Conservation (phyloP, 805 yeast genomes). For the Wickerhamomyces kurtzmanii region DNA sequence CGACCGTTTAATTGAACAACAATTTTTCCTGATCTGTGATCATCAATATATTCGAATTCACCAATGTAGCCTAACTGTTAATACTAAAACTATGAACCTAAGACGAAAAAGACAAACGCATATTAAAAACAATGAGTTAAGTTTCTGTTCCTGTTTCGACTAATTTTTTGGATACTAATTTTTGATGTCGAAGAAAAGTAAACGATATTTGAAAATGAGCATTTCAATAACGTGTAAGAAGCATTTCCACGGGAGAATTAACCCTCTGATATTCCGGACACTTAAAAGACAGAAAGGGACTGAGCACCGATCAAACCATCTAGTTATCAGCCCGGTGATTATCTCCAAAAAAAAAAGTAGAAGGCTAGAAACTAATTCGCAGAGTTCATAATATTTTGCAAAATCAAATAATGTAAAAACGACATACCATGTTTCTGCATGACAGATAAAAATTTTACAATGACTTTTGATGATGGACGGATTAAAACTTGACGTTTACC, state of each 20-base stretch:
- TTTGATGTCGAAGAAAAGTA: constrained; percentile 64
- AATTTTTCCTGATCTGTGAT: constrained; percentile 98
- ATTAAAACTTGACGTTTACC: constrained; percentile 98
- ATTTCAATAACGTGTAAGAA: constrained; percentile 54
- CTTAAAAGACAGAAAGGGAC: constrained; percentile 97
- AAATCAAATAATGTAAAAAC: too few species aligned
- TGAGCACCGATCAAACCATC: constrained; percentile 82
- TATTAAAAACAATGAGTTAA: too few species aligned
- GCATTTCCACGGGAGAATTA: constrained; percentile 40
- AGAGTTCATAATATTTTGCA: too few species aligned
- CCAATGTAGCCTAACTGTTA: too few species aligned
- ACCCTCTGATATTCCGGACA: constrained; percentile 68
- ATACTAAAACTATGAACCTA: too few species aligned
- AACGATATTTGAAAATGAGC: constrained; percentile 35
- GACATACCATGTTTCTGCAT: constrained; percentile 99
- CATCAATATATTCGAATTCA: constrained; percentile 96
- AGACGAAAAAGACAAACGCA: too few species aligned
- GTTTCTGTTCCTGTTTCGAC: too few species aligned
- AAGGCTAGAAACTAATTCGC: too few species aligned
- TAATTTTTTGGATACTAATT: too few species aligned
- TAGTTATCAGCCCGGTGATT: constrained; percentile 99
- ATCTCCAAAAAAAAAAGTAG: too few species aligned
- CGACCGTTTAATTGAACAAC: constrained; percentile 96
- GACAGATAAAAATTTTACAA: constrained; percentile 91
- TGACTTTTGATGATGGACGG: constrained; percentile 98